Percentiles rank a stretch among this genome's conserved stretches.
phyloP scores from a whole-genome alignment of 176 grass and related monocot species.

The Musa schizocarpa region DNA sequence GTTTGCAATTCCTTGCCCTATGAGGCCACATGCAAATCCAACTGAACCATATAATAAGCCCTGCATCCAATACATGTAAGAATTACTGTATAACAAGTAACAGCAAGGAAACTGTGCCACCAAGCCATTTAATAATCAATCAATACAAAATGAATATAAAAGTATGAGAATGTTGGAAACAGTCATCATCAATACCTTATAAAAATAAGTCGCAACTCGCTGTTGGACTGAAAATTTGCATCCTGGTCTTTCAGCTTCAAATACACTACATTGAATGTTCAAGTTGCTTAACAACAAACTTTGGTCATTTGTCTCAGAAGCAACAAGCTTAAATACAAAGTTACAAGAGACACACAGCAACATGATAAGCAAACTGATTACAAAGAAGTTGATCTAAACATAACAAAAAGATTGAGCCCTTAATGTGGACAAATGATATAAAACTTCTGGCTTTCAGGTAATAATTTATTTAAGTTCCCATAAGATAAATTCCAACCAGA shows the following conservation, averaged over 20 bases:
- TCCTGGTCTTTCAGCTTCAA: conserved; percentile 92
- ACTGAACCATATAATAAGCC: conserved; percentile 76
- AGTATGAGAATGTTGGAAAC: not conserved
- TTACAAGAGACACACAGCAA: not conserved
- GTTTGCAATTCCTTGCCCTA: conserved; percentile 95
- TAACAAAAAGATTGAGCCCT: not conserved
- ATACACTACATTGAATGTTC: conserved; percentile 48
- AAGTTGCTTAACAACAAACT: not conserved
- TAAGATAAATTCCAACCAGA: no score
- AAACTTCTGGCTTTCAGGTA: not conserved
- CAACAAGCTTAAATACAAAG: not conserved
- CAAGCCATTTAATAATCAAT: not conserved
- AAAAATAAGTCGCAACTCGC: conserved; percentile 79
- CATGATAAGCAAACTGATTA: not conserved
- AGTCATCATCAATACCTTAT: conserved; percentile 47
- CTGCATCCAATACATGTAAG: conserved; percentile 24
- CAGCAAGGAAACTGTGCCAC: not conserved
- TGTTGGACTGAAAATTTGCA: conserved; percentile 77
- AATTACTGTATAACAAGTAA: not conserved
- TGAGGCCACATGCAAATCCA: conserved; percentile 79
- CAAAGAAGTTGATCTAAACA: not conserved
- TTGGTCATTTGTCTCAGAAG: not conserved
- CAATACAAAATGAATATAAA: not conserved
- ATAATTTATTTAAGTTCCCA: no score
- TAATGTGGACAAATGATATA: not conserved